Percentiles rank a stretch among this genome's conserved stretches.
phyloP scores from a whole-genome alignment of 2,329 filamentous ascomycete genomes.

The Colletotrichum lindemuthianum region DNA sequence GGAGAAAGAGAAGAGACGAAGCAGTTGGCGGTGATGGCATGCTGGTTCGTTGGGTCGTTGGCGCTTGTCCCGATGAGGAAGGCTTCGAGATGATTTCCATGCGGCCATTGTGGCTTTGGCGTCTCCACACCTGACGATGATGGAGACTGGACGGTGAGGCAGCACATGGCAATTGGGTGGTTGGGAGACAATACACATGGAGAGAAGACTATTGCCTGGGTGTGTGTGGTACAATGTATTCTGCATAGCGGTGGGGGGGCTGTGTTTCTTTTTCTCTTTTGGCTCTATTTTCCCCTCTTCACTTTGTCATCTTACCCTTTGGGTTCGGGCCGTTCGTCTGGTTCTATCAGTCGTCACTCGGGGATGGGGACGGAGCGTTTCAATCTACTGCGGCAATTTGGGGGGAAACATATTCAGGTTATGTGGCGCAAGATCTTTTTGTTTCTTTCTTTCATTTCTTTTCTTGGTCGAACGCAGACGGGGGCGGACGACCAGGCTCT shows the following conservation, averaged over 20 bases:
- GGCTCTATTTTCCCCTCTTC: neutral
- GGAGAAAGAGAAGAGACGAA: neutral
- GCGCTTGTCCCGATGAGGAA: constrained; percentile 24
- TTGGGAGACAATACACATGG: neutral
- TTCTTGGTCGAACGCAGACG: constrained; percentile 5
- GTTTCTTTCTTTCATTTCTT: neutral
- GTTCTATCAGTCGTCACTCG: too few relatives aligned
- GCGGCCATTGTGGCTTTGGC: constrained; percentile 31
- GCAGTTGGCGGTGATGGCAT: neutral
- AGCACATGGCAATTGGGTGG: constrained; percentile 10
- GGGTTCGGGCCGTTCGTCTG: neutral
- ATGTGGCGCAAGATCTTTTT: neutral
- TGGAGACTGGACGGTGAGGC: neutral
- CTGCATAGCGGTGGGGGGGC: constrained; percentile 26
- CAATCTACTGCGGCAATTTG: too few relatives aligned
- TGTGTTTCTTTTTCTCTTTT: constrained; percentile 8
- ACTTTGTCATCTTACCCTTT: neutral
- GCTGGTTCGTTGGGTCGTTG: neutral
- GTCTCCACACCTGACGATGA: constrained; percentile 25
- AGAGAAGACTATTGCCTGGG: neutral
- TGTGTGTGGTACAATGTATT: constrained; percentile 1
- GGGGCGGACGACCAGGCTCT: constrained; percentile 1
- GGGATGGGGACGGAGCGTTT: too few relatives aligned
- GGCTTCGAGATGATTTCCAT: constrained; percentile 33
- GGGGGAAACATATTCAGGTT: too few relatives aligned